Evolutionary conservation across 371 early-diverging fungal species (phyloP).

Genomic region (Mortierella sp.): DNA sequence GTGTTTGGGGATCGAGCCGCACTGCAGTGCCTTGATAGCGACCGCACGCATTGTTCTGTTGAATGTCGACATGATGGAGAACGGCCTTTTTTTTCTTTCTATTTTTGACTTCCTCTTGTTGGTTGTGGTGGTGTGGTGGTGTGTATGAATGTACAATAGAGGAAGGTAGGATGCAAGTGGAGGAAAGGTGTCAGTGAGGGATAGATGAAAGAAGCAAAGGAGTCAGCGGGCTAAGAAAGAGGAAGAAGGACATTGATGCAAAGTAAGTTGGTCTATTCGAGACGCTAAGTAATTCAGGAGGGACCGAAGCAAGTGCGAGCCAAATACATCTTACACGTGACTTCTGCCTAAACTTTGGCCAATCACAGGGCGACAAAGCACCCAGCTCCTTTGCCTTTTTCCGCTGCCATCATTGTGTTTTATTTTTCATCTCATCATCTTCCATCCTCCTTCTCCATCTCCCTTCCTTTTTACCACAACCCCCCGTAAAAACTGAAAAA

Average conservation of each 20-base stretch:
- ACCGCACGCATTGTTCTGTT: constrained; percentile 29
- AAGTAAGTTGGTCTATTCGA: too few species aligned
- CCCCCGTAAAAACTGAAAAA: not conserved
- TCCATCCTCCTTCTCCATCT: too few species aligned
- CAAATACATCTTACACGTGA: too few species aligned
- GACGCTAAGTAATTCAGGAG: too few species aligned
- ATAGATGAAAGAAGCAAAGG: not conserved
- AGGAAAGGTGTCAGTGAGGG: not conserved
- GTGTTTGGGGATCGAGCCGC: constrained; percentile 94
- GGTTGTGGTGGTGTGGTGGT: not conserved
- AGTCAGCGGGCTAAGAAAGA: not conserved
- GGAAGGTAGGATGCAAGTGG: not conserved
- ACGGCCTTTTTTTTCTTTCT: not conserved
- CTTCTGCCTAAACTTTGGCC: too few species aligned
- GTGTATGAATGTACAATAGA: not conserved
- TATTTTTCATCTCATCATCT: too few species aligned
- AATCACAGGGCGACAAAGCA: too few species aligned
- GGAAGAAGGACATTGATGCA: not conserved
- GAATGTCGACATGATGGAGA: constrained; percentile 15
- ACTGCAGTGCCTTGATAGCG: constrained; percentile 65
- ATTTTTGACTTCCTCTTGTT: not conserved
- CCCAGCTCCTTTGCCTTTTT: too few species aligned
- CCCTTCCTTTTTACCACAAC: too few species aligned
- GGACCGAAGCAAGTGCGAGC: too few species aligned
- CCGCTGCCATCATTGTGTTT: not conserved